A percentile compares a stretch with the other conserved stretches of the same genome.
Conservation (phyloP, 768 basidiomycete species). For the Postia placenta region DNA sequence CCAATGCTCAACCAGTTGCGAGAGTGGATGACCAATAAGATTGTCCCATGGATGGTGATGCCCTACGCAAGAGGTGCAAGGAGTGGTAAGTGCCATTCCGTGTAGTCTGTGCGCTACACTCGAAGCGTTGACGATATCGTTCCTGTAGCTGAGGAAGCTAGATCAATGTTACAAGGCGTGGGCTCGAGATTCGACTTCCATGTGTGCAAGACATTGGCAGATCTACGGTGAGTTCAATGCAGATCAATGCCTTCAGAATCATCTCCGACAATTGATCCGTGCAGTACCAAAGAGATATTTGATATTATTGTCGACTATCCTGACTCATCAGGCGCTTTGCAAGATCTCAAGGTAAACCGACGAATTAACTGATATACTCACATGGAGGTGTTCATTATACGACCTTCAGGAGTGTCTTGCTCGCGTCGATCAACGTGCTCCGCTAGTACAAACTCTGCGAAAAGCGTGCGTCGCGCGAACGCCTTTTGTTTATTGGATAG, state of each 20-base stretch:
- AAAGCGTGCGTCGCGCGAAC: conserved; percentile 58
- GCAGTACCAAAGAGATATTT: conserved; percentile 78
- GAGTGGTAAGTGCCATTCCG: conserved; percentile 35
- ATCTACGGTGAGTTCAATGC: conserved; percentile 54
- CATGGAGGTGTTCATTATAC: conserved; percentile 1
- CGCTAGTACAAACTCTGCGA: conserved; percentile 71
- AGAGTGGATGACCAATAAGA: conserved; percentile 72
- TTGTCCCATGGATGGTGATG: conserved; percentile 81
- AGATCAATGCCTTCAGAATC: background rate
- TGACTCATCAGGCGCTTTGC: conserved; percentile 76
- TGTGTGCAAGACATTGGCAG: conserved; percentile 85
- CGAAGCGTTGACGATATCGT: background rate
- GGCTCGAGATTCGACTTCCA: conserved; percentile 88
- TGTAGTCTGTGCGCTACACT: background rate
- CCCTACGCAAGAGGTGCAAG: conserved; percentile 69
- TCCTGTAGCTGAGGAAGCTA: conserved; percentile 59
- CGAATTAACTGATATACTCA: too few relatives aligned
- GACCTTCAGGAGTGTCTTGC: conserved; percentile 62
- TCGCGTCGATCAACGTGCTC: conserved; percentile 72
- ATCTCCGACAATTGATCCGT: background rate
- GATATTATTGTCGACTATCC: conserved; percentile 96
- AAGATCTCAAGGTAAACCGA: conserved; percentile 68
- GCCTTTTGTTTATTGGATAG: too few relatives aligned
- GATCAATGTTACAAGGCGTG: conserved; percentile 67
- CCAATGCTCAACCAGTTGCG: conserved; percentile 57